These are phyloP conservation scores for Euclidium syriacum DNA, from an alignment of 345 rosid species.

Conservation along the genomic window DNA sequence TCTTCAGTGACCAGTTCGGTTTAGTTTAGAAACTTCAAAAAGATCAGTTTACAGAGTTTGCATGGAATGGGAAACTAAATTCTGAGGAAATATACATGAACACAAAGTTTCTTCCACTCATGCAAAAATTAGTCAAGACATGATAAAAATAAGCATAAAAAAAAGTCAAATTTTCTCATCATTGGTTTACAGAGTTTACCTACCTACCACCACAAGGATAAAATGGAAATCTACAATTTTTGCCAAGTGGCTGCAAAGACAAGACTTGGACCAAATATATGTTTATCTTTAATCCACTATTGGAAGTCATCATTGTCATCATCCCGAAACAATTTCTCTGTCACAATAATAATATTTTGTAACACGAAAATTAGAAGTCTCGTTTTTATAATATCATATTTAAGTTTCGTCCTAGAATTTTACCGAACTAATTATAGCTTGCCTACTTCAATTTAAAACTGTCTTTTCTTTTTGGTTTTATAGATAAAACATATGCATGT, in stretches of 20 bases:
- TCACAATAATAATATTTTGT: not conserved
- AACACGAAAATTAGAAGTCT: no score
- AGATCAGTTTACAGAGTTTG: not conserved
- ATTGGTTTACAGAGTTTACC: conserved; percentile 4
- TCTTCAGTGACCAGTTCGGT: no score
- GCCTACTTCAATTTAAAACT: no score
- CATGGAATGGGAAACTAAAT: not conserved
- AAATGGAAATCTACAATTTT: not conserved
- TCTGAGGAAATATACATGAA: no score
- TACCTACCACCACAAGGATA: not conserved
- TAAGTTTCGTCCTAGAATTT: not conserved
- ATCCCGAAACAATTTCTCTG: not conserved
- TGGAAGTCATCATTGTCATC: not conserved
- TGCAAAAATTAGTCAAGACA: no score
- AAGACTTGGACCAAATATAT: not conserved
- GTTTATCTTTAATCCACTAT: not conserved
- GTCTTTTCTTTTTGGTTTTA: no score
- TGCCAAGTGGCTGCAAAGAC: no score
- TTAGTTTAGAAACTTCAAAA: no score
- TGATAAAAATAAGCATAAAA: not conserved
- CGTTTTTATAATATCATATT: not conserved
- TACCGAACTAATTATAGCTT: not conserved
- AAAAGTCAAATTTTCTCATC: not conserved
- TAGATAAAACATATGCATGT: no score
- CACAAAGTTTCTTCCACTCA: no score